Evolutionary conservation across 2,329 filamentous ascomycete genomes (phyloP), one percentile per base, ranked within the genome.

Genomic region (Madurella mycetomatis): DNA sequence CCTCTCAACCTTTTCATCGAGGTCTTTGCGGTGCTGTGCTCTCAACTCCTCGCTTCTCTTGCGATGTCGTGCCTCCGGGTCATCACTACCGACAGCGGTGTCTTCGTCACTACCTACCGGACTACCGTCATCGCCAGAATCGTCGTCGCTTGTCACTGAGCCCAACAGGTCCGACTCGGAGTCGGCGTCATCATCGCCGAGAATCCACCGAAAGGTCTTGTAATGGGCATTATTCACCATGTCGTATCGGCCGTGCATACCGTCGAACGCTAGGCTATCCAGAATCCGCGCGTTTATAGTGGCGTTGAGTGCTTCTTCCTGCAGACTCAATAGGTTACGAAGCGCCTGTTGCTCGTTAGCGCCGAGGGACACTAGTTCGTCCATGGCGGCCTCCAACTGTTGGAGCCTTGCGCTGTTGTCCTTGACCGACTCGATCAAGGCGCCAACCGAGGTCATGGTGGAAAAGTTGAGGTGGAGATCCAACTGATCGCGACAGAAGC

Each of bases 401-500:
- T 19, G 8, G 5, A 54, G 25, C 39, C 40, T 34, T 4, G 30
- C 8, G 2, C 7, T 31, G 37, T 54, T 48, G 19, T 51, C 12
- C 43, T 47, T 41, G 9, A 30, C 32, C 31, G 41, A 19, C n/a
- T 16, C 7, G 41, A 39, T 2, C 19, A 55, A 9, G 12, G 16
- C 34, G 19, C 25, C 32, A n/a, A 54, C 31, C 13, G n/a, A 18
- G 16, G 12, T 17, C 13, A n/a, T 17, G 9, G n/a, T 39, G 15
- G 25, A 25, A 42, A 42, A 49, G 16, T 15, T 40, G 1, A 60
- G 41, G 13, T 59, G 57, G 8, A 60, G 12, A 3, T 41, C 30
- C 4, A 61, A 39, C 41, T 59, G 57, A 2, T 18, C 39, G 2
- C 61, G 59, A 34, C 59, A 63, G 5, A 46, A 7, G 4, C 52